These are phyloP conservation scores for Trichomonas tenax DNA, from an alignment of 208 protist species.

Conservation along the genomic window DNA sequence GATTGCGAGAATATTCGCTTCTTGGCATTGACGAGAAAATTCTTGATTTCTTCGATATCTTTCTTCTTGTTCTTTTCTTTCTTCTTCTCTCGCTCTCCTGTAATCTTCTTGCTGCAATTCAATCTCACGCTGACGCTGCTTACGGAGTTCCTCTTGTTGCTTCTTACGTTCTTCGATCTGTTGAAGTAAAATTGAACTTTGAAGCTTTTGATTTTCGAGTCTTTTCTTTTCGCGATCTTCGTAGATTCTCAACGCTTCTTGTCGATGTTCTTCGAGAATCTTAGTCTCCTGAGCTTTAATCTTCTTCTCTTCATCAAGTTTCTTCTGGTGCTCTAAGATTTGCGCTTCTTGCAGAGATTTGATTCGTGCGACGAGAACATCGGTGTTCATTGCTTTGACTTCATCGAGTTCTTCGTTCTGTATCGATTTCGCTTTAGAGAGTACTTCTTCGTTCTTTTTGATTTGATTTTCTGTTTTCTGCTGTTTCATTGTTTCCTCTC, in stretches of 20 bases:
- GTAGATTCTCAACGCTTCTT: not conserved
- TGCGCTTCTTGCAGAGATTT: not conserved
- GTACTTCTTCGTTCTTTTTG: not conserved
- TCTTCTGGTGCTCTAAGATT: not conserved
- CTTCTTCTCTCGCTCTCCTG: not conserved
- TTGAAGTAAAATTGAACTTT: not conserved
- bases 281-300: too few species aligned
- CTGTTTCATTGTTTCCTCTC: not conserved
- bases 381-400: conserved; percentile 6
- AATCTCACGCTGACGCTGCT: not conserved
- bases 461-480: not conserved
- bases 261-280: not conserved
- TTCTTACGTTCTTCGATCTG: not conserved
- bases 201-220: not conserved
- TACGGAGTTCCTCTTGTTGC: too few species aligned
- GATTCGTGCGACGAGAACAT: not conserved
- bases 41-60: not conserved
- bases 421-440: not conserved
- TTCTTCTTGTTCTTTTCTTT: not conserved
- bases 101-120: not conserved
- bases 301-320: not conserved
- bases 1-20: not conserved
- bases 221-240: not conserved
- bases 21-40: not conserved
- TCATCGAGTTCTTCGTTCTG: conserved; percentile 15